These are phyloP conservation scores for Sistotremastrum suecicum DNA, from an alignment of 768 basidiomycete species.

Conservation along the genomic window DNA sequence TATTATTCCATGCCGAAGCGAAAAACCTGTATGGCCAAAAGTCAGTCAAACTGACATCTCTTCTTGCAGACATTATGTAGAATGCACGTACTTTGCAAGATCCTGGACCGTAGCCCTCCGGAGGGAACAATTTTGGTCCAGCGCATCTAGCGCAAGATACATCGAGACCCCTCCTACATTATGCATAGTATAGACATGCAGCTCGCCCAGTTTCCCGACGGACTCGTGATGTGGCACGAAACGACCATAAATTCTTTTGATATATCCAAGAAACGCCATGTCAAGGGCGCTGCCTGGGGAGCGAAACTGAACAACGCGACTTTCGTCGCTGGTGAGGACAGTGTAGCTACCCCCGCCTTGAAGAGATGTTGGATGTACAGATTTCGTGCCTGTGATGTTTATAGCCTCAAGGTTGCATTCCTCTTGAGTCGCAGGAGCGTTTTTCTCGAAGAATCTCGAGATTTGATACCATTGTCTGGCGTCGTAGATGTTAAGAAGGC, in stretches of 20 bases:
- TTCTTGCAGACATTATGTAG: too few species aligned
- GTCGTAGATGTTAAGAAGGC: too few species aligned
- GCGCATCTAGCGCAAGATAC: too few species aligned
- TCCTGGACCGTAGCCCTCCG: too few species aligned
- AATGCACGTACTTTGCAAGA: too few species aligned
- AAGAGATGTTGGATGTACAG: background rate
- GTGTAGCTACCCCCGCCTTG: background rate
- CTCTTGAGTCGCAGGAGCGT: background rate
- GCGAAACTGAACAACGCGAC: background rate
- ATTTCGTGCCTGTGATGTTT: background rate
- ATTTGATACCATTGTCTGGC: background rate
- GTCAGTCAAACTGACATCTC: too few species aligned
- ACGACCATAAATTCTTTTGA: background rate
- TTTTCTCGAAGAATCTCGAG: background rate
- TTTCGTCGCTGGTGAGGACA: background rate
- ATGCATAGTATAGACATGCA: background rate
- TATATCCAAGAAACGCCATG: background rate
- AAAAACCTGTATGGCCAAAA: too few species aligned
- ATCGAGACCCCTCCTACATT: background rate
- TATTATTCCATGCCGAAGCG: too few species aligned
- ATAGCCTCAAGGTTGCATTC: background rate
- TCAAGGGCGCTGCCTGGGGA: background rate
- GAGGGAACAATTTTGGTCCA: too few species aligned
- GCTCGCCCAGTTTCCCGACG: background rate
- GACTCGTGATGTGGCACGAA: background rate